Conservation (phyloP, 768 basidiomycete genomes). For the Tylopilus balloui region DNA sequence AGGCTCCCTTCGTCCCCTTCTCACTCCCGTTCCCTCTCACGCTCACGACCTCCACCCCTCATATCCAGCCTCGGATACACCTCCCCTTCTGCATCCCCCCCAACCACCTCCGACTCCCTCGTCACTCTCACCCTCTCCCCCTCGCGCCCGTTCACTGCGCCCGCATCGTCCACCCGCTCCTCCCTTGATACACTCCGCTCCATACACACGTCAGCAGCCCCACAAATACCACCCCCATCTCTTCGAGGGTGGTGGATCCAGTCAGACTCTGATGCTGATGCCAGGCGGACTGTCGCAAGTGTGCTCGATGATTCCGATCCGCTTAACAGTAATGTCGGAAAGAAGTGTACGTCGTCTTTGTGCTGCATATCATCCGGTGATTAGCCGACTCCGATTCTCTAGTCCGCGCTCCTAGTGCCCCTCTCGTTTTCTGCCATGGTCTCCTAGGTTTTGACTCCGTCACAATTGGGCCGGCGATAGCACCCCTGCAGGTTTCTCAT, state of each 20-base stretch:
- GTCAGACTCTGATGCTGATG: constrained; percentile 29
- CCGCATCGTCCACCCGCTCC: constrained; percentile 34
- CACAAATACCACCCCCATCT: constrained; percentile 21
- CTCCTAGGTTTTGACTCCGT: constrained; percentile 86
- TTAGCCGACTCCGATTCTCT: constrained; percentile 2
- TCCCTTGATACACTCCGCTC: constrained; percentile 60
- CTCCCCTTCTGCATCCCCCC: constrained; percentile 58
- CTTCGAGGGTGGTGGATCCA: constrained; percentile 49
- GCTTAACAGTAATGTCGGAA: constrained; percentile 36
- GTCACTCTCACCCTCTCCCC: constrained; percentile 11
- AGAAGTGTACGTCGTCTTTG: constrained; percentile 54
- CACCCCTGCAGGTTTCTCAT: constrained; percentile 83
- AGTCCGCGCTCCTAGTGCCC: constrained; percentile 79
- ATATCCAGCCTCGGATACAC: constrained; percentile 55
- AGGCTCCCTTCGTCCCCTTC: constrained; percentile 37
- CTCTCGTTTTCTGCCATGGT: constrained; percentile 94
- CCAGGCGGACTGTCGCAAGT: constrained; percentile 39
- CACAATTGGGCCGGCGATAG: constrained; percentile 70
- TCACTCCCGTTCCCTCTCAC: constrained; percentile 31
- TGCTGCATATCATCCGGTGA: not conserved
- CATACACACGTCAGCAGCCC: constrained; percentile 29
- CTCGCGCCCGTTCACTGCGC: constrained; percentile 20
- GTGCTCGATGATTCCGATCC: constrained; percentile 50
- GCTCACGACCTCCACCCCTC: constrained; percentile 46
- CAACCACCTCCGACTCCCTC: constrained; percentile 29